These are phyloP conservation scores for Mortierella sp. DNA, from an alignment of 371 early-diverging fungal species.

Conservation along the genomic window DNA sequence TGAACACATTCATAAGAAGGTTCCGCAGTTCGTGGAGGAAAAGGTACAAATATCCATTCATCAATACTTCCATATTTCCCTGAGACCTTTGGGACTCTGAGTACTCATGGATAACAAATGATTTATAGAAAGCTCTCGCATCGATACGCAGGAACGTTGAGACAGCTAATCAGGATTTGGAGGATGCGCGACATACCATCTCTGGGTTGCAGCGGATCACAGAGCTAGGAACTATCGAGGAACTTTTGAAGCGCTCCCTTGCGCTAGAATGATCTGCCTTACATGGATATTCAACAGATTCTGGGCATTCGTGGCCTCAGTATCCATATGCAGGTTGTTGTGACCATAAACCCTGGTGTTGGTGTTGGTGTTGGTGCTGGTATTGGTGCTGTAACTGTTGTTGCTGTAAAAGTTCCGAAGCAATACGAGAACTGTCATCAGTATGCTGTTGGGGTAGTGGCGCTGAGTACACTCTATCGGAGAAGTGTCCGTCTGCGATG, in stretches of 20 bases:
- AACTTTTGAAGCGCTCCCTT: constrained; percentile 23
- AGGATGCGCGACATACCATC: constrained; percentile 40
- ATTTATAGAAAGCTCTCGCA: constrained; percentile 36
- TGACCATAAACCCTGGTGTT: constrained; percentile 22
- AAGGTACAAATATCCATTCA: constrained; percentile 17
- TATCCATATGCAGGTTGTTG: constrained; percentile 32
- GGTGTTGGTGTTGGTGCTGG: constrained; percentile 15
- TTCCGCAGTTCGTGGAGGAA: constrained; percentile 38
- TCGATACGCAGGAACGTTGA: constrained; percentile 20
- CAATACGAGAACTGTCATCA: background rate
- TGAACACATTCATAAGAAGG: constrained; percentile 48
- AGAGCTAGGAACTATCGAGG: constrained; percentile 32
- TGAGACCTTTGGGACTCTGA: too few relatives aligned
- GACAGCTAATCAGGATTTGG: constrained; percentile 43
- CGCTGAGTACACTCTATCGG: constrained; percentile 26
- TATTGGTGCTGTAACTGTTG: constrained; percentile 14
- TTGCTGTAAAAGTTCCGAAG: constrained; percentile 12
- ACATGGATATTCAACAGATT: too few relatives aligned
- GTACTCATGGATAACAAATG: too few relatives aligned
- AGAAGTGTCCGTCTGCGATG: constrained; percentile 20
- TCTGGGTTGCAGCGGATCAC: constrained; percentile 34
- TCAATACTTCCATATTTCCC: too few relatives aligned
- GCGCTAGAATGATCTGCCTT: too few relatives aligned
- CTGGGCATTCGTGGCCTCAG: too few relatives aligned
- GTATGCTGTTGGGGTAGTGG: constrained; percentile 11